Conservation (phyloP, 495 filamentous ascomycete genomes). For the Baudoinia panamericana region DNA sequence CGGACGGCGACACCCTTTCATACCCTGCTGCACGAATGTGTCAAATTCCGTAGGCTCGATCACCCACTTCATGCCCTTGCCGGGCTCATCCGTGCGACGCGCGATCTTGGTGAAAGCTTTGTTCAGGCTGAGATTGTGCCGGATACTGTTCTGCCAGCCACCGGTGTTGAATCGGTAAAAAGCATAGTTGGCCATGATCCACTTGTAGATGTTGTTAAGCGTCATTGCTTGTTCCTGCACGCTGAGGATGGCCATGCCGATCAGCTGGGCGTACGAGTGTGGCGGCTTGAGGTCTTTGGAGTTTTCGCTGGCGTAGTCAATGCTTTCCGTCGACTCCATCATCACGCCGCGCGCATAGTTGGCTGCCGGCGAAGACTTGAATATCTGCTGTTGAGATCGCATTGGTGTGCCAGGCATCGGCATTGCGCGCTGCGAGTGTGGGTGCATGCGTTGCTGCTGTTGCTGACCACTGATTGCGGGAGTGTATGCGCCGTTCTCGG, state of each 20-base stretch:
- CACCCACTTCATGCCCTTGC: constrained; percentile 98
- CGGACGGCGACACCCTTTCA: constrained; percentile 24
- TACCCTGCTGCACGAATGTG: constrained; percentile 51
- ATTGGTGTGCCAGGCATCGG: constrained; percentile 19
- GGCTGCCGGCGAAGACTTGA: constrained; percentile 18
- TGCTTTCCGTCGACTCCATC: constrained; percentile 60
- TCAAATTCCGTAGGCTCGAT: constrained; percentile 69
- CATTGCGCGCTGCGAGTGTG: constrained; percentile 15
- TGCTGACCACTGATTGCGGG: constrained; percentile 2
- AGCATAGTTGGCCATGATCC: constrained; percentile 75
- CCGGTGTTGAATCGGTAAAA: constrained; percentile 73
- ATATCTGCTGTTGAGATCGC: constrained; percentile 11
- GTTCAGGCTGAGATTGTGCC: constrained; percentile 88
- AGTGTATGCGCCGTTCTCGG: constrained; percentile 3
- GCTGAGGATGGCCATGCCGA: constrained; percentile 84
- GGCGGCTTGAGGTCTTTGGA: constrained; percentile 84
- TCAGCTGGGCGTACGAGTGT: constrained; percentile 93
- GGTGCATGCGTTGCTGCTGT: constrained; percentile 16
- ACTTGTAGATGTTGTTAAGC: constrained; percentile 78
- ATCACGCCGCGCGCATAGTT: constrained; percentile 53
- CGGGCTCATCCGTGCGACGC: constrained; percentile 82
- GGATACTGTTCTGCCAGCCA: constrained; percentile 97
- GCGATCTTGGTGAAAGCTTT: constrained; percentile 87
- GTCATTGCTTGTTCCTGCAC: constrained; percentile 76
- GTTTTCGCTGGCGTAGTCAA: constrained; percentile 73